Base-by-base conservation (phyloP, 495 filamentous ascomycete genomes). In the Clohesyomyces aquaticus region DNA sequence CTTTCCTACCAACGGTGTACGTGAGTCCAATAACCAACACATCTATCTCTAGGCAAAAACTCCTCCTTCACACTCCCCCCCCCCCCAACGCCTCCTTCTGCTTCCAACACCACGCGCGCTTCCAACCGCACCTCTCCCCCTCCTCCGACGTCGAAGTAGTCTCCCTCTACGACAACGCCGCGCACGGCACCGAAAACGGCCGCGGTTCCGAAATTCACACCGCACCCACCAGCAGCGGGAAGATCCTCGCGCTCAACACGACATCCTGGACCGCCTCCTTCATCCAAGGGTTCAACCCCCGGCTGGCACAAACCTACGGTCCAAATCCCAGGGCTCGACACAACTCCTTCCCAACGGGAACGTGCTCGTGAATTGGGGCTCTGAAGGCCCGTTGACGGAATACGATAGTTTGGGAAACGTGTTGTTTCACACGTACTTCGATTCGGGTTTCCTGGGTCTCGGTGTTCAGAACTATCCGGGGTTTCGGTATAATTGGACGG, bases 51-150 rank as follows among this genome's bases (percentile, higher is more conserved):
- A n/a, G n/a, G n/a, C 6, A 77, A 74, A 29, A 43, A 72, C 1
- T 82, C 79, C 52, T 67, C 76, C 11, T 85, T 83, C 57, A 55
- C 57, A 3, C 78, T 82, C n/a, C n/a, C n/a, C n/a, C n/a, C 43
- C 58, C 72, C 0, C 28, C 60, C 12, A 80, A 77, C 9, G 81
- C 78, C 0, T 75, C 75, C 48, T 82, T 84, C 53, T 66, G 73
- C 42, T 84, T 78, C 77, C 82, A 85, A 67, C 82, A 84, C 63
- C 75, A 84, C 54, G 82, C 81, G 21, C 77, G 81, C 48, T 77
- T 77, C 76, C 38, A 55, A 10, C 42, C 43, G 16, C 19, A 57
- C 4, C 53, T 59, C 42, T 51, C 69, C 16, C 71, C 51, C 29
- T 49, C 26, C 2, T 32, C 57, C 35, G 22, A 63, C 46, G 53